phyloP scores from a whole-genome alignment of 2,329 filamentous ascomycete species.

The Uncinocarpus reesii region DNA sequence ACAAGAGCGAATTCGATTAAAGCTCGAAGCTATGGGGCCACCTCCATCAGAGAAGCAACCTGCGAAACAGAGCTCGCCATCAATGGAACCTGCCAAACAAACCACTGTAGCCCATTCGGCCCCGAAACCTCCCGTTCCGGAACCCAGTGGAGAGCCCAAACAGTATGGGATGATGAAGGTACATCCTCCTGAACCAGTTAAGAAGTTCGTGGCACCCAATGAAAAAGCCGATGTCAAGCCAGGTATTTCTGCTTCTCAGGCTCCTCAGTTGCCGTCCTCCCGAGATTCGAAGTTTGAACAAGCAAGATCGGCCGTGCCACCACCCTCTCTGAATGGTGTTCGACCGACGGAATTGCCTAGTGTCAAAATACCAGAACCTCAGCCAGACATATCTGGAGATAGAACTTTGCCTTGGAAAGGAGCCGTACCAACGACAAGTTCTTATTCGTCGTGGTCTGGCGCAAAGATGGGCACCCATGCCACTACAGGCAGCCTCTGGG shows the following conservation, averaged over 20 bases:
- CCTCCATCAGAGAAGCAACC: slow-evolving; percentile 28
- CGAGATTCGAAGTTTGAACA: slow-evolving; percentile 9
- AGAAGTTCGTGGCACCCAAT: slow-evolving; percentile 33
- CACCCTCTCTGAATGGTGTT: slow-evolving; percentile 23
- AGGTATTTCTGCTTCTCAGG: slow-evolving; percentile 18
- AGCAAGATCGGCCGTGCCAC: background rate
- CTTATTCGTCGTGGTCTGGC: slow-evolving; percentile 32
- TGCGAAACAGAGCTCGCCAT: slow-evolving; percentile 17
- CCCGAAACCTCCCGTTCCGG: slow-evolving; percentile 49
- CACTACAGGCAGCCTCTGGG: slow-evolving; percentile 46
- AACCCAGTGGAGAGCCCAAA: slow-evolving; percentile 47
- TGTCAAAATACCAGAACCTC: slow-evolving; percentile 14
- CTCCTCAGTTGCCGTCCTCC: slow-evolving; percentile 27
- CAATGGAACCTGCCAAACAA: slow-evolving; percentile 16
- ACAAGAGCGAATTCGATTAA: slow-evolving; percentile 48
- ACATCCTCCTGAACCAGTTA: slow-evolving; percentile 46
- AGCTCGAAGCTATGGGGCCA: slow-evolving; percentile 45
- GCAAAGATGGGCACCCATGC: slow-evolving; percentile 29
- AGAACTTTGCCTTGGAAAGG: slow-evolving; percentile 30
- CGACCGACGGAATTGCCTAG: slow-evolving; percentile 20
- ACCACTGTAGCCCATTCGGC: slow-evolving; percentile 40
- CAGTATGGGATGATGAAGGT: slow-evolving; percentile 55
- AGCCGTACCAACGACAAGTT: slow-evolving; percentile 28
- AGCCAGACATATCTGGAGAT: slow-evolving; percentile 25
- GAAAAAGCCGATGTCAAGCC: slow-evolving; percentile 29